A percentile compares a stretch with the other conserved stretches of the same genome.
Conservation (phyloP, 768 basidiomycete genomes). For the Mrakia hoshinonis region DNA sequence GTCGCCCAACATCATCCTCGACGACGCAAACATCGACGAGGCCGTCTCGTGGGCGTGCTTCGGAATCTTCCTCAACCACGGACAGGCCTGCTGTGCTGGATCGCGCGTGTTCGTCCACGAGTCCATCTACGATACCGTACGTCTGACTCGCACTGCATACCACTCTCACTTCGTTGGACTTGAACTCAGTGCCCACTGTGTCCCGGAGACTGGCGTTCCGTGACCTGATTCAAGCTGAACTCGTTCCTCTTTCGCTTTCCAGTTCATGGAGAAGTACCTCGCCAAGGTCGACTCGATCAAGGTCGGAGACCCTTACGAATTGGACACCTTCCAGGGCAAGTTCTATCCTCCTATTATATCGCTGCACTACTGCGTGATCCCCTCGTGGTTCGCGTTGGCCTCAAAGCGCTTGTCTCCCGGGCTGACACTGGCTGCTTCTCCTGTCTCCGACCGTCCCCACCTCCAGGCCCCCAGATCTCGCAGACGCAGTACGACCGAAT, state of each 20-base stretch:
- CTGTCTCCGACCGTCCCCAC: too few relatives aligned
- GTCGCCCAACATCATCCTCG: slow-evolving; percentile 26
- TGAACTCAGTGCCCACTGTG: too few relatives aligned
- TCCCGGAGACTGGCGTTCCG: neutral
- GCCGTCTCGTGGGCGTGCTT: slow-evolving; percentile 24
- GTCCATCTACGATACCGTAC: slow-evolving; percentile 15
- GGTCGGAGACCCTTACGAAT: slow-evolving; percentile 62
- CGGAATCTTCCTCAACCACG: slow-evolving; percentile 13
- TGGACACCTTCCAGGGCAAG: slow-evolving; percentile 54
- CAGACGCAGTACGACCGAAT: slow-evolving; percentile 60
- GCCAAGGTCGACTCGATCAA: slow-evolving; percentile 47
- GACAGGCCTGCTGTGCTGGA: slow-evolving; percentile 30
- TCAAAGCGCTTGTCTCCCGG: too few relatives aligned
- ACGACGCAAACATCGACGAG: slow-evolving; percentile 29
- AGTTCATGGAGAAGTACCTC: slow-evolving; percentile 29
- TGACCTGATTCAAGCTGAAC: neutral
- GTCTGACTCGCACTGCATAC: too few relatives aligned
- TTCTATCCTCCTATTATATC: too few relatives aligned
- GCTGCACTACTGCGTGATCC: too few relatives aligned
- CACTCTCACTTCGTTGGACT: too few relatives aligned
- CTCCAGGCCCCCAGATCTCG: slow-evolving; percentile 58
- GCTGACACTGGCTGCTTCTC: too few relatives aligned
- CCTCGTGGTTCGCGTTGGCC: too few relatives aligned
- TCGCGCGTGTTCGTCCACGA: slow-evolving; percentile 29
- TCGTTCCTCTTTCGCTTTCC: neutral